These are phyloP conservation scores for Thalassiosira allenii DNA, from an alignment of 352 stramenopile genomes.

Conservation along the genomic window DNA sequence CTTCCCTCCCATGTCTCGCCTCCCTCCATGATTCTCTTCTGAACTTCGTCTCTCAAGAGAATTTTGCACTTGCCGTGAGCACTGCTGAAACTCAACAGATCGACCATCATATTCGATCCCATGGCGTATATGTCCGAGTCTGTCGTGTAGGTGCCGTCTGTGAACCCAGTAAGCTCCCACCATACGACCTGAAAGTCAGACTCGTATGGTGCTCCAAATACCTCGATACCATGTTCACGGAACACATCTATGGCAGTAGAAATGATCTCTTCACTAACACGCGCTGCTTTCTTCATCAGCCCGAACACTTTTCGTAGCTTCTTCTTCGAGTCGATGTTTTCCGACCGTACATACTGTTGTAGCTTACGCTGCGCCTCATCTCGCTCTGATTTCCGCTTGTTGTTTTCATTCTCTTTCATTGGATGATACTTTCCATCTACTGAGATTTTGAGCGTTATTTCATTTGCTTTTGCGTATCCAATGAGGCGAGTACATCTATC, in stretches of 20 bases:
- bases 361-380: neutral
- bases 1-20: too few species aligned
- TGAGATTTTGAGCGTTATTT: neutral
- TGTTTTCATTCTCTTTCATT: neutral
- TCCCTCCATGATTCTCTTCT: conserved; percentile 12
- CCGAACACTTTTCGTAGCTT: too few species aligned
- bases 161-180: conserved; percentile 32
- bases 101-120: conserved; percentile 33
- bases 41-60: conserved; percentile 13
- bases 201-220: conserved; percentile 26
- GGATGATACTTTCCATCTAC: neutral
- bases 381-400: conserved; percentile 9
- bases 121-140: conserved; percentile 36
- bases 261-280: conserved; percentile 3
- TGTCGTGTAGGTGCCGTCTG: conserved; percentile 25
- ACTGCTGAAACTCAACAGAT: conserved; percentile 18
- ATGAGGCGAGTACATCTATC: neutral
- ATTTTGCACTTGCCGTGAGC: conserved; percentile 12
- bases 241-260: neutral
- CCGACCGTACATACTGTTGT: too few species aligned
- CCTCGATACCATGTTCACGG: conserved; percentile 3
- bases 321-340: too few species aligned
- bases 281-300: conserved; percentile 15
- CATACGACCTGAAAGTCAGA: conserved; percentile 30
- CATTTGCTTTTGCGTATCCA: conserved; percentile 7